Percentiles rank a stretch among this genome's conserved stretches.
Conservation (phyloP, 345 rosid species). For the Euphorbia peplus region DNA sequence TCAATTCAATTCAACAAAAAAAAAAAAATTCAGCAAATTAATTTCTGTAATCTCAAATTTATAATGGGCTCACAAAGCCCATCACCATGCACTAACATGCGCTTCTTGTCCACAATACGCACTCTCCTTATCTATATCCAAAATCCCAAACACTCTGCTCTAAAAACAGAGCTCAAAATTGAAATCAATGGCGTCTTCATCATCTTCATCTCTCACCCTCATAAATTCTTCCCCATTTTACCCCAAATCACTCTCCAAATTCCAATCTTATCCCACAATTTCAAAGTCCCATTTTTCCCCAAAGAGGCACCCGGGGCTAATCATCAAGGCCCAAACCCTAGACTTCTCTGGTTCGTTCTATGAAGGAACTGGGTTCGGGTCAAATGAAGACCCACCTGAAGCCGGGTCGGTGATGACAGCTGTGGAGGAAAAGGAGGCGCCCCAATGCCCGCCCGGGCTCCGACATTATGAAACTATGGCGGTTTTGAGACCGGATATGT, state of each 20-base stretch:
- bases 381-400: constrained; percentile 60
- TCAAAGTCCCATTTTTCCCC: constrained; percentile 24
- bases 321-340: constrained; percentile 54
- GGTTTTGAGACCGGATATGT: constrained; percentile 92
- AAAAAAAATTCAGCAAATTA: too few relatives aligned
- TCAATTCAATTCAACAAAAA: too few relatives aligned
- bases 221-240: constrained; percentile 28
- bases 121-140: constrained; percentile 33
- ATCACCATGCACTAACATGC: not conserved
- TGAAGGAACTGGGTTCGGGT: constrained; percentile 62
- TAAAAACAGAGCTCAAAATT: constrained; percentile 8
- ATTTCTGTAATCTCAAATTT: too few relatives aligned
- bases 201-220: constrained; percentile 39
- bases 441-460: constrained; percentile 91
- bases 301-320: constrained; percentile 15
- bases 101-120: not conserved
- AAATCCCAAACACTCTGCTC: not conserved
- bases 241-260: constrained; percentile 32
- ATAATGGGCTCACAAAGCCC: not conserved
- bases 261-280: constrained; percentile 31
- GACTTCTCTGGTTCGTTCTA: constrained; percentile 79
- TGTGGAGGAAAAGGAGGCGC: constrained; percentile 69
- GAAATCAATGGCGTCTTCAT: constrained; percentile 58
- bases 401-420: constrained; percentile 48
- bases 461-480: constrained; percentile 83